Base-by-base conservation (phyloP, 1,284 basidiomycete genomes). In the Volvariella surrecta region DNA sequence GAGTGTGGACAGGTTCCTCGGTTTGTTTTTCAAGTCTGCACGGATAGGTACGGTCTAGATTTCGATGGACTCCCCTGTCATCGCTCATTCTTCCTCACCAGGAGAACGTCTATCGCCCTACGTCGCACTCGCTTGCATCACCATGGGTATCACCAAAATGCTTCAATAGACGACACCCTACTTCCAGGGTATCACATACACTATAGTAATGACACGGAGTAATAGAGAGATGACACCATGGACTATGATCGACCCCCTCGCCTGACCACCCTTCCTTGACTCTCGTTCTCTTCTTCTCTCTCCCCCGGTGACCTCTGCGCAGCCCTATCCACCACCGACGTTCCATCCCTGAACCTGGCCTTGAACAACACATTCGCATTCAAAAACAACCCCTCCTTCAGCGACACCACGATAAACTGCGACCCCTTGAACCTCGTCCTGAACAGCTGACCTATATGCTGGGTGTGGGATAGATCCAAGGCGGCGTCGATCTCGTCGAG, bases 401-500 rank as follows among this genome's bases (percentile, higher is more conserved):
- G 72, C 32, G 87, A 92, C 43, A 99, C 95, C 40, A 99, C 96
- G 57, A 98, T 97, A 64, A 99, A 98, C 61, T 98, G 95, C 15
- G 86, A 88, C 38, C 95, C 95, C 63, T 91, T 91, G 76, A 99
- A 99, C n/a, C 96, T 81, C 38, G 85, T 95, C 39, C 88, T 77
- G 78, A 98, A 97, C 13, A 98, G 77, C 54, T 94, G 91, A 18
- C 95, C 95, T 49, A 99, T 97, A 63, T 98, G 91, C 57, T 96
- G 87, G 6, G 95, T 98, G 58, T 98, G 94, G 39, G 90, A 93
- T 17, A 98, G 69, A 66, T 99, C 95, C 37, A 97, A 77, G 3
- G 94, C 94, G 0, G 94, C 92, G 63, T 98, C 93, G 54, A 99
- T 96, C 67, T 99, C 96, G 66, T 99, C 96, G 17, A 99, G 76